Evolutionary conservation across 805 yeast species (phyloP).

Genomic region (Metschnikowia lachancei): DNA sequence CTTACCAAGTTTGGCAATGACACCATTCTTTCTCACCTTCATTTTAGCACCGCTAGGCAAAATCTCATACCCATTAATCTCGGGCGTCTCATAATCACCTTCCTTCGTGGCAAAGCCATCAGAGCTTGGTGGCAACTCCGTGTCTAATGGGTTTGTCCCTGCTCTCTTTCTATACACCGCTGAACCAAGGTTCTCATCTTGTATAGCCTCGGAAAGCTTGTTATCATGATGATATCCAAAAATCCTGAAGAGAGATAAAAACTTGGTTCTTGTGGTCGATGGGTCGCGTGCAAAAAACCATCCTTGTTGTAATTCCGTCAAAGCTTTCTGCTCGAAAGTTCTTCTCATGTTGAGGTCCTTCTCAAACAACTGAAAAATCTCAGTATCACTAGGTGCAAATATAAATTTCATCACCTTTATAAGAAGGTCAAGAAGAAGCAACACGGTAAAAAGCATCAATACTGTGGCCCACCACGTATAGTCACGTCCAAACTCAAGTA

Average conservation of each 20-base stretch:
- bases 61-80: conserved; percentile 46
- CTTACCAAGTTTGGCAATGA: conserved; percentile 33
- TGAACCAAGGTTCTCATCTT: conserved; percentile 22
- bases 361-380: conserved; percentile 74
- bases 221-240: conserved; percentile 17
- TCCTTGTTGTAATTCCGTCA: conserved; percentile 69
- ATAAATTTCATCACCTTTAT: conserved; percentile 55
- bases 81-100: conserved; percentile 33
- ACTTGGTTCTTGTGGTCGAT: conserved; percentile 22
- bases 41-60: conserved; percentile 74
- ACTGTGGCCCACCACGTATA: conserved; percentile 84
- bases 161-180: conserved; percentile 47
- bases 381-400: conserved; percentile 70
- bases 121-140: conserved; percentile 52
- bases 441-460: conserved; percentile 53
- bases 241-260: conserved; percentile 19
- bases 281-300: conserved; percentile 64
- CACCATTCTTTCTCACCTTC: conserved; percentile 30
- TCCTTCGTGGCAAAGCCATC: conserved; percentile 29
- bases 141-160: conserved; percentile 44
- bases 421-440: conserved; percentile 64
- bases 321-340: conserved; percentile 70
- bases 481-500: conserved; percentile 76
- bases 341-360: conserved; percentile 62
- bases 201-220: conserved; percentile 12